Conservation (phyloP, 106 monocot genomes). For the Dendrobium catenatum region DNA sequence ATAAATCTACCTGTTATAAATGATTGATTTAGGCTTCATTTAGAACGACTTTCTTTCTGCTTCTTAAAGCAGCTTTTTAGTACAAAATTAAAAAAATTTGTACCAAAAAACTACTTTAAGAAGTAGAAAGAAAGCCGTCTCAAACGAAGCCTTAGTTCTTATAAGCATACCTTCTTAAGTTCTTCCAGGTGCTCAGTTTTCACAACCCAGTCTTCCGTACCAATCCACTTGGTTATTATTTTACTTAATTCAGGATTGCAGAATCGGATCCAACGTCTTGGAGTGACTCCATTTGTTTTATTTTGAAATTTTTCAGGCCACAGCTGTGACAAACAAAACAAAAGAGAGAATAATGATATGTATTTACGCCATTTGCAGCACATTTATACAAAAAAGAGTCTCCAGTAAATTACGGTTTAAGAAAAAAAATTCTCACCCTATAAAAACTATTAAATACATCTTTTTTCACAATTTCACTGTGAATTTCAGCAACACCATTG, state of each 20-base stretch:
- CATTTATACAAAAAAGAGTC: background rate
- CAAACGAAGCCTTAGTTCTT: no score
- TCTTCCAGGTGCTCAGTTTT: constrained; percentile 73
- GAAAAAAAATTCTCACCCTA: constrained; percentile 37
- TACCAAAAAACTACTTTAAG: no score
- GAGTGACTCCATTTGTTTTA: constrained; percentile 96
- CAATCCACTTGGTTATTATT: constrained; percentile 85
- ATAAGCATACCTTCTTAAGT: constrained; percentile 63
- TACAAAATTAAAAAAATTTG: no score
- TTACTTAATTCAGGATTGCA: constrained; percentile 90
- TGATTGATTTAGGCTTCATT: background rate
- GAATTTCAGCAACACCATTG: constrained; percentile 97
- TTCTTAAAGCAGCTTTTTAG: no score
- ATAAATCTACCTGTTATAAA: background rate
- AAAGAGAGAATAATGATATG: background rate
- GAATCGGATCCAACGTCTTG: constrained; percentile 89
- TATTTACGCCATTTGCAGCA: background rate
- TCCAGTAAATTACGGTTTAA: background rate
- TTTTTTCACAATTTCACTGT: constrained; percentile 94
- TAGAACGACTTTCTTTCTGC: no score
- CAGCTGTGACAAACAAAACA: constrained; percentile 31
- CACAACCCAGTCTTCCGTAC: constrained; percentile 84
- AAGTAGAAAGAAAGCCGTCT: no score
- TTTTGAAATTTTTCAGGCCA: constrained; percentile 97
- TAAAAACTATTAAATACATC: constrained; percentile 95